These are phyloP conservation scores for Chaetomium globosum DNA, from an alignment of 2,329 filamentous ascomycete genomes.

Conservation along the genomic window DNA sequence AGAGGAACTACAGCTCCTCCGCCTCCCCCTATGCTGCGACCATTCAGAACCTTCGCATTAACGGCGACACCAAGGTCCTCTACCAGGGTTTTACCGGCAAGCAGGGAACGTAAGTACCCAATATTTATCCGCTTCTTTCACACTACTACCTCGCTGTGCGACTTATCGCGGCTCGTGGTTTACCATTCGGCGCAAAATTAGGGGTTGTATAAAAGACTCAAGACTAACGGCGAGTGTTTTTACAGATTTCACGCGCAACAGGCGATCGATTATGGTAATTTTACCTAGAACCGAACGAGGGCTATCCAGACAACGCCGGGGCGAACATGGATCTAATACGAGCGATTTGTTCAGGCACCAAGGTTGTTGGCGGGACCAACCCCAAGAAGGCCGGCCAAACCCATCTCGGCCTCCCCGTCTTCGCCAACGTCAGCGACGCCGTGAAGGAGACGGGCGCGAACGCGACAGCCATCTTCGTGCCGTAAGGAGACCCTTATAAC, in stretches of 20 bases:
- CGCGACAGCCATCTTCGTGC: constrained; percentile 94
- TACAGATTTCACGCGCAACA: constrained; percentile 92
- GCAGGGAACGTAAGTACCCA: constrained; percentile 79
- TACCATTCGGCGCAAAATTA: constrained; percentile 5
- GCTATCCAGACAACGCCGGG: constrained; percentile 11
- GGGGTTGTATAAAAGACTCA: constrained; percentile 11
- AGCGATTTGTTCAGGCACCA: constrained; percentile 67
- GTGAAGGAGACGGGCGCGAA: constrained; percentile 88
- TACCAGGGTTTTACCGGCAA: constrained; percentile 98
- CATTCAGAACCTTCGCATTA: constrained; percentile 87
- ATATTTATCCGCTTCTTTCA: neutral
- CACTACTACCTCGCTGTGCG: constrained; percentile 2
- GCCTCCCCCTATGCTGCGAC: constrained; percentile 72
- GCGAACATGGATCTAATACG: constrained; percentile 39
- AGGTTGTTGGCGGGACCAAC: constrained; percentile 97
- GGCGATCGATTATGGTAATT: constrained; percentile 94
- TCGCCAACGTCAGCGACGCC: constrained; percentile 83
- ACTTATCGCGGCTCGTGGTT: constrained; percentile 29
- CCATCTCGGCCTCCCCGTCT: constrained; percentile 91
- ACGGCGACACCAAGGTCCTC: constrained; percentile 87
- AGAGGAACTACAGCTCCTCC: constrained; percentile 74
- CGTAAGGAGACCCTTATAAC: constrained; percentile 59
- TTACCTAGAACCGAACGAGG: constrained; percentile 31
- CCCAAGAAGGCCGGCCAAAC: constrained; percentile 94
- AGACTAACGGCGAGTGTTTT: constrained; percentile 41